Percentiles rank a stretch among this genome's conserved stretches.
Conservation (phyloP, 805 yeast genomes). For the Saturnispora galanensis region DNA sequence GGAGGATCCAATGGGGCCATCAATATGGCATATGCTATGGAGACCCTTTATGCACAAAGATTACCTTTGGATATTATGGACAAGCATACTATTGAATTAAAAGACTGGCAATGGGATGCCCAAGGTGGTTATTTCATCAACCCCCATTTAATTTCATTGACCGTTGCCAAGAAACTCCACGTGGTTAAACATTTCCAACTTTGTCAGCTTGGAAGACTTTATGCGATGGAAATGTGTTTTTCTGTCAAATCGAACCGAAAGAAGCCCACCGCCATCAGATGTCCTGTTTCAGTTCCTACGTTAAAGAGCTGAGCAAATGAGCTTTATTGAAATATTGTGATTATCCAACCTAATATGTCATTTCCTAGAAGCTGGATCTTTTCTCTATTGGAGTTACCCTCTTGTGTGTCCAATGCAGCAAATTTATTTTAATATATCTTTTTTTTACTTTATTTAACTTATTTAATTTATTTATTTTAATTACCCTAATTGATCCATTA, state of each 20-base stretch:
- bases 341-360: no score
- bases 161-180: background rate
- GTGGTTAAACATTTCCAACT: conserved; percentile 1
- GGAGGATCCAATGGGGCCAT: background rate
- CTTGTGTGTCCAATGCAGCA: no score
- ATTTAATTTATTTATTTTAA: no score
- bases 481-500: no score
- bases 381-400: background rate
- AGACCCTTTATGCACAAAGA: conserved; percentile 1
- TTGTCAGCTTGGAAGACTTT: conserved; percentile 4
- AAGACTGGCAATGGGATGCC: conserved; percentile 1
- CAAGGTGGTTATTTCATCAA: background rate
- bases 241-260: background rate
- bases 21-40: conserved; percentile 1
- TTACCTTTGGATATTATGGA: conserved; percentile 1
- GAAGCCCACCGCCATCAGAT: background rate
- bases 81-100: conserved; percentile 1
- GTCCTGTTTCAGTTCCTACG: conserved; percentile 3
- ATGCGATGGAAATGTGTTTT: conserved; percentile 3
- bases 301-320: background rate
- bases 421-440: no score
- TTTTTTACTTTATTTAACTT: no score
- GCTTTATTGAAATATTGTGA: background rate
- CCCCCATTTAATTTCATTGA: background rate
- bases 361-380: background rate